Conservation (phyloP, 176 grass and related monocot species). For the Triticum urartu region DNA sequence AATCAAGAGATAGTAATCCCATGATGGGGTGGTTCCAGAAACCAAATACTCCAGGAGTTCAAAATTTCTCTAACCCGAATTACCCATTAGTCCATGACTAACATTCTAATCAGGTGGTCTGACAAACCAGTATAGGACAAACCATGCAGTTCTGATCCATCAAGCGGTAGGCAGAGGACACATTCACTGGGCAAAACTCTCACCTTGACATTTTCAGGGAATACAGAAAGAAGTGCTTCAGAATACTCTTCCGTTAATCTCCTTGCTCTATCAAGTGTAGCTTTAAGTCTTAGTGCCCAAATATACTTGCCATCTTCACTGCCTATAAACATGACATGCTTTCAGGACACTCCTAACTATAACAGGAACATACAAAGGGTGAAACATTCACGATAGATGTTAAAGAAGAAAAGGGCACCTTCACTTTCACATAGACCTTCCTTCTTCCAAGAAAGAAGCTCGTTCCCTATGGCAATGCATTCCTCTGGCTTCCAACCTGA, state of each 20-base stretch:
- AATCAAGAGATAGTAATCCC: neutral
- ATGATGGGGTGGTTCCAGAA: neutral
- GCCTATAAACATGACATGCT: conserved; percentile 47
- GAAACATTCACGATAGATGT: conserved; percentile 1
- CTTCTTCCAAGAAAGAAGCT: conserved; percentile 80
- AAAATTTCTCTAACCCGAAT: neutral
- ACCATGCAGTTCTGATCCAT: neutral
- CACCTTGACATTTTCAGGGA: conserved; percentile 91
- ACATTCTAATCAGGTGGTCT: conserved; percentile 1
- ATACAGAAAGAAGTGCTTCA: conserved; percentile 85
- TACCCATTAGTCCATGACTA: neutral
- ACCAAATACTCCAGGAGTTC: neutral
- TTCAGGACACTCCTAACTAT: conserved; percentile 8
- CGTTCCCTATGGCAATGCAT: conserved; percentile 78
- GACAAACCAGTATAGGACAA: neutral
- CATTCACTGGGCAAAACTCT: neutral
- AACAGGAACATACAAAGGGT: neutral
- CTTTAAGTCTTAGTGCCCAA: conserved; percentile 90
- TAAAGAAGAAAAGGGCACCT: conserved; percentile 46
- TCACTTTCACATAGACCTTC: conserved; percentile 76
- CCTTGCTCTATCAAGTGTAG: conserved; percentile 87
- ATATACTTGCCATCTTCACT: conserved; percentile 83
- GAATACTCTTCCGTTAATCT: conserved; percentile 95
- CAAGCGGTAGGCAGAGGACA: neutral
- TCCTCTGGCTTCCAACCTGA: conserved; percentile 88